These are phyloP conservation scores for Favolaschia claudopus DNA, from an alignment of 768 basidiomycete species.

Conservation along the genomic window DNA sequence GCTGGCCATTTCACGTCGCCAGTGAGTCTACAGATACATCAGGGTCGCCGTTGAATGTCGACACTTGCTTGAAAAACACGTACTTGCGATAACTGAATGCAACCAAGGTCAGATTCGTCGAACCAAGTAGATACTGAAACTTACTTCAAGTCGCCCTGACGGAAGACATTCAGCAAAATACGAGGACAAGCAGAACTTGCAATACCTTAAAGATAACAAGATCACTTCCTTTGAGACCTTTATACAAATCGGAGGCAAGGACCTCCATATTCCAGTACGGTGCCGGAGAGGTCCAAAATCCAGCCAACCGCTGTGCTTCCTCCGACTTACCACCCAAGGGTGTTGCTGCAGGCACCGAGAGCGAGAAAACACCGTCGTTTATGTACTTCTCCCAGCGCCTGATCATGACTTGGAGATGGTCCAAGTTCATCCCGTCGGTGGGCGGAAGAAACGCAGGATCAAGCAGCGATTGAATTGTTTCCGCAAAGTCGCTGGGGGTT, in stretches of 20 bases:
- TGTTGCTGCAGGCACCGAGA: conserved; percentile 72
- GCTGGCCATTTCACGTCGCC: conserved; percentile 91
- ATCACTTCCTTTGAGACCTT: conserved; percentile 58
- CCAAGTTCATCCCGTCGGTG: conserved; percentile 27
- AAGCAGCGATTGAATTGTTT: conserved; percentile 64
- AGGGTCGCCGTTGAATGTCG: neutral
- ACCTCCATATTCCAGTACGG: conserved; percentile 80
- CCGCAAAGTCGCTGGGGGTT: conserved; percentile 82
- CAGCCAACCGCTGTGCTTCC: conserved; percentile 38
- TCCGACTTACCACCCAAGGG: conserved; percentile 54
- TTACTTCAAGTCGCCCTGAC: conserved; percentile 93
- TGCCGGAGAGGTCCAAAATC: conserved; percentile 78
- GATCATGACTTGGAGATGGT: conserved; percentile 66
- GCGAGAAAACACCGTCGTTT: conserved; percentile 69
- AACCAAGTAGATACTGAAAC: conserved; percentile 35
- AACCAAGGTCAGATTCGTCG: neutral
- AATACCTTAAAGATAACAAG: conserved; percentile 87
- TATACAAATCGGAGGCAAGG: conserved; percentile 59
- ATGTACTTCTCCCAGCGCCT: conserved; percentile 78
- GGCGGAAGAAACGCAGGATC: conserved; percentile 68
- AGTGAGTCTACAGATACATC: conserved; percentile 77
- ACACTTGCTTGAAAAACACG: conserved; percentile 31
- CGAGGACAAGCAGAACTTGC: neutral
- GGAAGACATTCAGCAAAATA: conserved; percentile 2
- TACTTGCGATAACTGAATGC: conserved; percentile 83